Percentiles rank a stretch among this genome's conserved stretches.
These are phyloP conservation scores for Daldinia loculata DNA, from an alignment of 495 filamentous ascomycete species.

Conservation along the genomic window DNA sequence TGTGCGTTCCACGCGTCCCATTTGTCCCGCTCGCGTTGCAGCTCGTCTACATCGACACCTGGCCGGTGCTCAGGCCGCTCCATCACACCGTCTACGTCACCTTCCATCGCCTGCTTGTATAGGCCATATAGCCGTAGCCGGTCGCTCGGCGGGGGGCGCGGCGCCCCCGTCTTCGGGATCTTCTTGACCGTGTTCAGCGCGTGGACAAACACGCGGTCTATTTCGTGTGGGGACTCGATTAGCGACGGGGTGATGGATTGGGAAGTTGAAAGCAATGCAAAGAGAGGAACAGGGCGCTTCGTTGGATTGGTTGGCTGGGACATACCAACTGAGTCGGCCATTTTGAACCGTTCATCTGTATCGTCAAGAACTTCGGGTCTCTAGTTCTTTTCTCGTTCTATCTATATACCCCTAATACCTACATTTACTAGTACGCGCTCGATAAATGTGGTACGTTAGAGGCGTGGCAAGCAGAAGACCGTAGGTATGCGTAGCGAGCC, in stretches of 20 bases:
- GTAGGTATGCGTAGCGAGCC: slow-evolving; percentile 23
- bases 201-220: slow-evolving; percentile 98
- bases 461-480: slow-evolving; percentile 31
- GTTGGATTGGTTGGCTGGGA: slow-evolving; percentile 24
- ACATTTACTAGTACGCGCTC: slow-evolving; percentile 9
- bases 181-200: slow-evolving; percentile 98
- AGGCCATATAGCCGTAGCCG: slow-evolving; percentile 93
- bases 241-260: slow-evolving; percentile 20
- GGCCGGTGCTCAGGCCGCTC: slow-evolving; percentile 70
- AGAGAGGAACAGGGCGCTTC: slow-evolving; percentile 20
- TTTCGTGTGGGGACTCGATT: slow-evolving; percentile 33
- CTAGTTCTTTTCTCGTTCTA: slow-evolving; percentile 7
- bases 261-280: slow-evolving; percentile 34
- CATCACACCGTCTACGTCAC: slow-evolving; percentile 93
- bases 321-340: slow-evolving; percentile 63
- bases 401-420: slow-evolving; percentile 31
- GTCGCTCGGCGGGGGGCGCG: slow-evolving; percentile 83
- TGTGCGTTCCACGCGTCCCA: slow-evolving; percentile 95
- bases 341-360: slow-evolving; percentile 40
- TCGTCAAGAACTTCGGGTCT: slow-evolving; percentile 3
- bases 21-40: slow-evolving; percentile 67
- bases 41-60: slow-evolving; percentile 52
- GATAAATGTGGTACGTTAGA: slow-evolving; percentile 18
- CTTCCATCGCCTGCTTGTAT: slow-evolving; percentile 99
- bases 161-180: slow-evolving; percentile 89